These are phyloP conservation scores for Botrytis byssoidea DNA, from an alignment of 2,329 filamentous ascomycete genomes.

Conservation along the genomic window DNA sequence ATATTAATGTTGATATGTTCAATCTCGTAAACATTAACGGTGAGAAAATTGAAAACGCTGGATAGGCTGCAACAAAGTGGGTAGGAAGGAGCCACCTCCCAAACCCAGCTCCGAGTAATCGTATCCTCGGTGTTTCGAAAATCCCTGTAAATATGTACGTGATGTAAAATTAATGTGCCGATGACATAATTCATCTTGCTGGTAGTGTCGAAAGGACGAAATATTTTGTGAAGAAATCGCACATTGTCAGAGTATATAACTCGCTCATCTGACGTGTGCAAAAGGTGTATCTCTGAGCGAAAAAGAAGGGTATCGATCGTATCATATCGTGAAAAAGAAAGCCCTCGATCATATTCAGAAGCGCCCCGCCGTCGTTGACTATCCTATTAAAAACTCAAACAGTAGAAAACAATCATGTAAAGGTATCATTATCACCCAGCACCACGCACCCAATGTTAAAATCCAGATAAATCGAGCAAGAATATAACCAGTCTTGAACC, in stretches of 20 bases:
- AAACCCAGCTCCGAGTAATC: background rate
- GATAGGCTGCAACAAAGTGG: background rate
- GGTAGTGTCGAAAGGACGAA: background rate
- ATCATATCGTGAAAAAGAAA: background rate
- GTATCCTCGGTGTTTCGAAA: background rate
- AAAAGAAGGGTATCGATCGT: background rate
- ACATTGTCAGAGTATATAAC: background rate
- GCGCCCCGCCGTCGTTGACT: background rate
- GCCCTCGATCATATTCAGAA: background rate
- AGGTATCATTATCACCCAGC: background rate
- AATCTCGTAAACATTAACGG: background rate
- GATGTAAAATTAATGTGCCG: constrained; percentile 4
- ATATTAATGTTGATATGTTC: background rate
- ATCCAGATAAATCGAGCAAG: background rate
- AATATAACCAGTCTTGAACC: constrained; percentile 3
- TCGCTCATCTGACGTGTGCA: background rate
- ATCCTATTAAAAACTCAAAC: background rate
- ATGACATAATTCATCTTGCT: background rate
- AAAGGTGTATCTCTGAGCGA: background rate
- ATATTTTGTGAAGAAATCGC: background rate
- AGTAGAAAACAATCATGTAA: background rate
- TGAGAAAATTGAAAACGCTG: background rate
- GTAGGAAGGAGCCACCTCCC: background rate
- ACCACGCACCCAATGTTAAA: background rate
- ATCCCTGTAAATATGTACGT: background rate